These are phyloP conservation scores for Pseudodiploospora longispora DNA, from an alignment of 2,329 filamentous ascomycete species.

Conservation along the genomic window DNA sequence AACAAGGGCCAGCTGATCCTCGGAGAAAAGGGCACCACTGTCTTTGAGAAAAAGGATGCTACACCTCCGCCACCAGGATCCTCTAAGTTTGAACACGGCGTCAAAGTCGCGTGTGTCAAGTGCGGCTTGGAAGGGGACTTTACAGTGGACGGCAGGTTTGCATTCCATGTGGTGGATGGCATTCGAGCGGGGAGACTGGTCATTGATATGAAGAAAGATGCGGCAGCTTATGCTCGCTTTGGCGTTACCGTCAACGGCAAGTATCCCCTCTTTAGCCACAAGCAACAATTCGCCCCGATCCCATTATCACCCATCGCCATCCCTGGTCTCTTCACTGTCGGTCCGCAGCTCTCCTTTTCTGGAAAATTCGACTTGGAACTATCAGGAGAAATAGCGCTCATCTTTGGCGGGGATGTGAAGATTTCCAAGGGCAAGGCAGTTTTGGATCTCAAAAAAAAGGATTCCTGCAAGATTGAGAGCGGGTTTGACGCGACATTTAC, in stretches of 20 bases:
- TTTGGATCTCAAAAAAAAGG: neutral
- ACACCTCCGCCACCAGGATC: neutral
- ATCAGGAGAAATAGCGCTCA: neutral
- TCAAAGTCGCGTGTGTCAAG: constrained; percentile 1
- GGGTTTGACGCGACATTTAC: neutral
- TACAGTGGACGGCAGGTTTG: neutral
- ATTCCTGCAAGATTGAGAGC: neutral
- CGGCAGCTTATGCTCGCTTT: neutral
- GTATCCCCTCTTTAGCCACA: neutral
- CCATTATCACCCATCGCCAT: neutral
- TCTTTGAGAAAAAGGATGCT: neutral
- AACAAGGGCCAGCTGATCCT: neutral
- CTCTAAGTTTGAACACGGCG: neutral
- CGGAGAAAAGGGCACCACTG: neutral
- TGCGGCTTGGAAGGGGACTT: constrained; percentile 4
- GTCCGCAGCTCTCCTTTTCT: neutral
- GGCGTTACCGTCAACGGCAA: neutral
- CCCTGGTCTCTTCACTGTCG: neutral
- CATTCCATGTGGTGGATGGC: neutral
- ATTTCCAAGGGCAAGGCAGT: neutral
- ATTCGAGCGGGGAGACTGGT: neutral
- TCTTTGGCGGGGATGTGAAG: neutral
- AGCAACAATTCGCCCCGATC: neutral
- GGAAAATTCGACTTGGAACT: neutral
- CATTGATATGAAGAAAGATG: neutral